phyloP scores from a whole-genome alignment of 345 rosid species.

The Populus pruinosa region DNA sequence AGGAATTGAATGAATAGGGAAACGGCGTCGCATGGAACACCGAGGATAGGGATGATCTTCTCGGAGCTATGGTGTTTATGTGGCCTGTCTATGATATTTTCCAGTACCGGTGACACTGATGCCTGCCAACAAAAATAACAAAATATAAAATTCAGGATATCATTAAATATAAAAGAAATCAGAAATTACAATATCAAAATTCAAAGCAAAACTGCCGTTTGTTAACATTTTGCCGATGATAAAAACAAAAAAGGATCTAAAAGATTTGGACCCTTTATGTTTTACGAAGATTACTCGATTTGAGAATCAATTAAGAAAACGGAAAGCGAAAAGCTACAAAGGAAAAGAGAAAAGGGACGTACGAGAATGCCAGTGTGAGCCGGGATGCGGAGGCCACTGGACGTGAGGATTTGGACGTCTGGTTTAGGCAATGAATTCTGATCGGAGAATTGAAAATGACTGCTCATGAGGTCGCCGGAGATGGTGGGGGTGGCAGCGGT shows the following conservation, averaged over 20 bases:
- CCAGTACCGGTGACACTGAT: slow-evolving; percentile 64
- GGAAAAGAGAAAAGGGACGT: neutral
- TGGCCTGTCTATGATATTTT: slow-evolving; percentile 49
- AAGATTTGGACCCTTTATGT: neutral
- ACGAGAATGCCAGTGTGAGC: slow-evolving; percentile 70
- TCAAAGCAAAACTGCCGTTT: neutral
- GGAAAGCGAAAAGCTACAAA: too few species aligned
- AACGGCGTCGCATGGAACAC: slow-evolving; percentile 85
- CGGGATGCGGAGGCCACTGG: slow-evolving; percentile 66
- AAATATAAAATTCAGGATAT: neutral
- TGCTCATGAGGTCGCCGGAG: neutral
- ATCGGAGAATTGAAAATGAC: slow-evolving; percentile 9
- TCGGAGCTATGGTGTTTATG: slow-evolving; percentile 48
- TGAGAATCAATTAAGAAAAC: neutral
- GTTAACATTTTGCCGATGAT: neutral
- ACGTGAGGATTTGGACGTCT: slow-evolving; percentile 61
- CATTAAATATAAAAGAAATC: neutral
- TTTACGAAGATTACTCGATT: neutral
- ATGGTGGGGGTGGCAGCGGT: slow-evolving; percentile 20
- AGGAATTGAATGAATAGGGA: slow-evolving; percentile 56
- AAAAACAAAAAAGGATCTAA: neutral
- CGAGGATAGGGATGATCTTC: slow-evolving; percentile 59
- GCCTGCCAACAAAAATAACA: slow-evolving; percentile 38
- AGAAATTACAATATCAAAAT: neutral
- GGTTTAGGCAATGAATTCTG: slow-evolving; percentile 34